Base-by-base conservation (phyloP, 495 filamentous ascomycete species). In the Emericellopsis terricola region DNA sequence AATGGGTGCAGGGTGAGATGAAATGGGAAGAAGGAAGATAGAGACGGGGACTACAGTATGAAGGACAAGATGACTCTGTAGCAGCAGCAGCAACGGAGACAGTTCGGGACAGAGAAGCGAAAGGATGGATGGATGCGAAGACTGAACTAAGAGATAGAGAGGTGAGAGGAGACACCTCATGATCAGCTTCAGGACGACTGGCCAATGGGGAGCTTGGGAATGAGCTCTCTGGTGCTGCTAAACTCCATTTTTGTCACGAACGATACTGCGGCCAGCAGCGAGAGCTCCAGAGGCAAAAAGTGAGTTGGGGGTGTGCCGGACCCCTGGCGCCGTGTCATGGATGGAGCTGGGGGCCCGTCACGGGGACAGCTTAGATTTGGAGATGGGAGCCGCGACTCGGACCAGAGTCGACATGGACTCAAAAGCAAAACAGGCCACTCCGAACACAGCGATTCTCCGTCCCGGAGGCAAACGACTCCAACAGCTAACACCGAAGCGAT, bases 191-290 rank as follows among this genome's bases (percentile, higher is more conserved):
- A 19, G 21, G 5, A n/a, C 21, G 11, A 13, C 20, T 11, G 20
- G 33, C 33, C 33, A 34, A 34, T 34, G 33, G 33, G 11, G 33
- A 34, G 33, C 20, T 34, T 26, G 33, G 31, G 31, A 19, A 19
- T 19, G 19, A 33, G 31, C 31, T 33, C 18, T 33, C 16, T 16
- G 16, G 31, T n/a, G n/a, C n/a, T n/a, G n/a, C n/a, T n/a, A n/a
- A n/a, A n/a, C n/a, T n/a, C n/a, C n/a, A n/a, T n/a, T n/a, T n/a
- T n/a, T n/a, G n/a, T n/a, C n/a, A n/a, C n/a, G n/a, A n/a, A n/a
- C n/a, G n/a, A n/a, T n/a, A n/a, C n/a, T n/a, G n/a, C n/a, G n/a
- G 11, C 6, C 23, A 26, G 23, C 23, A 26, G 23, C 23, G 11
- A 11, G 6, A 26, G 23, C 23, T 6, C 6, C 23, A 26, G 23